Evolutionary conservation across 306 rosid species (phyloP).

Genomic region (Acacia crassicarpa): DNA sequence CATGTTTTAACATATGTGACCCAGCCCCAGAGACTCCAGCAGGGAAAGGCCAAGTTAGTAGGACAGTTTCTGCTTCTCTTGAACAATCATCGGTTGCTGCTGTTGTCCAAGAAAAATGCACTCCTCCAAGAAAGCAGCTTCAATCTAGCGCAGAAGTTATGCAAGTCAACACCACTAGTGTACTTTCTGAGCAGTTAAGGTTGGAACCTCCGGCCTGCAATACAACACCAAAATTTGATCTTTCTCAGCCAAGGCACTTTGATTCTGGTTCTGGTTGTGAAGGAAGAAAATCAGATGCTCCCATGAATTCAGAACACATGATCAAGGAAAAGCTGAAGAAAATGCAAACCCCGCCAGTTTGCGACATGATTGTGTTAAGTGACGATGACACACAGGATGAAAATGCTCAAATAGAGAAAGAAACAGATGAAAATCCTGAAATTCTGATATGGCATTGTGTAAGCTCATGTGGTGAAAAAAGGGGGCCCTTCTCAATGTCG

Average conservation of each 20-base stretch:
- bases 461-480: slow-evolving; percentile 49
- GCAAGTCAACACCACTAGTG: slow-evolving; percentile 9
- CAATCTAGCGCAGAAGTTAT: slow-evolving; percentile 14
- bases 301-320: slow-evolving; percentile 9
- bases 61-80: slow-evolving; percentile 17
- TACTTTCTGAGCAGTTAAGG: slow-evolving; percentile 13
- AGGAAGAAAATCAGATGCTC: slow-evolving; percentile 14
- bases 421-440: slow-evolving; percentile 35
- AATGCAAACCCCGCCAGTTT: slow-evolving; percentile 25
- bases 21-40: slow-evolving; percentile 24
- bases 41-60: slow-evolving; percentile 14
- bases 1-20: slow-evolving; percentile 7
- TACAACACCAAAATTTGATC: neutral
- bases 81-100: slow-evolving; percentile 14
- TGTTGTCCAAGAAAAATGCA: slow-evolving; percentile 25
- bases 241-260: neutral
- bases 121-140: slow-evolving; percentile 20
- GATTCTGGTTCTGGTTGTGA: slow-evolving; percentile 27
- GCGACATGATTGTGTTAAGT: slow-evolving; percentile 13
- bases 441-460: slow-evolving; percentile 44
- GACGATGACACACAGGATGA: slow-evolving; percentile 21
- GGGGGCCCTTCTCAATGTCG: slow-evolving; percentile 54
- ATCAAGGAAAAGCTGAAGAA: slow-evolving; percentile 28
- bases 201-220: neutral
- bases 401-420: neutral